phyloP scores from a whole-genome alignment of 495 filamentous ascomycete species.

The Aspergillus hancockii region DNA sequence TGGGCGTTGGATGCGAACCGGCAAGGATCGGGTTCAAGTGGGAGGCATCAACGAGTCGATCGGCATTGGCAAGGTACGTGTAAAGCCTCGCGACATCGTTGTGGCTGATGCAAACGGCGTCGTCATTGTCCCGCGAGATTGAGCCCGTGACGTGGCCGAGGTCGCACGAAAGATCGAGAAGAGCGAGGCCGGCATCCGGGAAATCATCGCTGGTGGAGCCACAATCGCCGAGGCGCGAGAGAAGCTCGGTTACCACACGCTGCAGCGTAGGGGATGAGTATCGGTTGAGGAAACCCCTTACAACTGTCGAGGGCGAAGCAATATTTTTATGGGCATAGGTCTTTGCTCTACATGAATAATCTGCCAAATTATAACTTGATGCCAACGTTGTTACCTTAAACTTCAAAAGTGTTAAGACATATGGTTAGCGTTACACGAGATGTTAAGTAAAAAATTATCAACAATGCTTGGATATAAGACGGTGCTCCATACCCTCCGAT shows the following conservation, averaged over 20 bases:
- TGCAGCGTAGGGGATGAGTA: slow-evolving; percentile 20
- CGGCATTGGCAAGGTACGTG: slow-evolving; percentile 22
- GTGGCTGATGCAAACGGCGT: slow-evolving; percentile 27
- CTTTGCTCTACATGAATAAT: too few species aligned
- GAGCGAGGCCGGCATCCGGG: slow-evolving; percentile 17
- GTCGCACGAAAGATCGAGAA: slow-evolving; percentile 15
- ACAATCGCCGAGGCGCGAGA: slow-evolving; percentile 22
- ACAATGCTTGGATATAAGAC: too few species aligned
- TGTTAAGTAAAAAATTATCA: too few species aligned
- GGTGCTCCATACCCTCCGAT: too few species aligned
- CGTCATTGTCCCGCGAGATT: slow-evolving; percentile 22
- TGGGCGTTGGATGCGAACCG: slow-evolving; percentile 25
- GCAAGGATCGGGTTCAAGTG: slow-evolving; percentile 25
- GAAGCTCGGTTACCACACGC: slow-evolving; percentile 18
- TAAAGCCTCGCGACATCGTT: slow-evolving; percentile 22
- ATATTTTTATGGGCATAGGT: too few species aligned
- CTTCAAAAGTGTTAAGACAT: too few species aligned
- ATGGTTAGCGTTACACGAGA: too few species aligned
- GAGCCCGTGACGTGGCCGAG: slow-evolving; percentile 23
- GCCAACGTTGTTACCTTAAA: too few species aligned
- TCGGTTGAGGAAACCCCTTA: not conserved
- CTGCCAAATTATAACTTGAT: too few species aligned
- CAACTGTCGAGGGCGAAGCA: too few species aligned
- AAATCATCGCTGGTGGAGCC: slow-evolving; percentile 19
- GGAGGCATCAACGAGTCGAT: slow-evolving; percentile 21